These are phyloP conservation scores for Hanseniaspora mollemarum DNA, from an alignment of 805 yeast genomes.

Conservation along the genomic window DNA sequence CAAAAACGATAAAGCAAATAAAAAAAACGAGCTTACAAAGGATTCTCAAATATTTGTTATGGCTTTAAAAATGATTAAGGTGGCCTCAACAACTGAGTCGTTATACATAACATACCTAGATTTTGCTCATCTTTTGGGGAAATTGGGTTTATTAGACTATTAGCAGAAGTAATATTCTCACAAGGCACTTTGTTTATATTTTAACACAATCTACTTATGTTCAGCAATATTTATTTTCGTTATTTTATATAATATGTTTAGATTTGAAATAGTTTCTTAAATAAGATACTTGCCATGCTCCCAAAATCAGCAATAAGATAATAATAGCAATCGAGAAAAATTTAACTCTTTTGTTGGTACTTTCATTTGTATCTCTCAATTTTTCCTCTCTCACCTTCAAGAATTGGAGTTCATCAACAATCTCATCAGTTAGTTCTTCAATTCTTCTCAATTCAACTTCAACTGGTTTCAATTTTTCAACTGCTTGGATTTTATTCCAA, in stretches of 20 bases:
- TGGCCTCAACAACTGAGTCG: conserved; percentile 3
- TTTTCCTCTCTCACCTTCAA: conserved; percentile 79
- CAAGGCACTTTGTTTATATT: no score
- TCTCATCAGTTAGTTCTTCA: conserved; percentile 76
- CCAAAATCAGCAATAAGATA: conserved; percentile 59
- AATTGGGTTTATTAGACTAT: conserved; percentile 34
- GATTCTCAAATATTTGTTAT: not conserved
- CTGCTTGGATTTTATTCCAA: conserved; percentile 89
- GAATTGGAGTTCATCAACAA: conserved; percentile 67
- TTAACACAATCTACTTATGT: no score
- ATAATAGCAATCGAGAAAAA: conserved; percentile 67
- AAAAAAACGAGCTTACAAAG: conserved; percentile 28
- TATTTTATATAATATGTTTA: conserved; percentile 57
- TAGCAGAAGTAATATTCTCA: no score
- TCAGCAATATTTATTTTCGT: no score
- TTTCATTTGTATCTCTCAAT: conserved; percentile 92
- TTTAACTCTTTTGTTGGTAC: conserved; percentile 86
- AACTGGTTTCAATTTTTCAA: conserved; percentile 83
- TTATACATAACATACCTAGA: conserved; percentile 34
- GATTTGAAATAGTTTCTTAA: conserved; percentile 85
- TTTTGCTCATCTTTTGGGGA: conserved; percentile 40
- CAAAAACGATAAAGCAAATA: conserved; percentile 27
- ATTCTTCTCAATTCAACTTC: conserved; percentile 82
- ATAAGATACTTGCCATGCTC: conserved; percentile 86
- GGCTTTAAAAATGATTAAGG: conserved; percentile 8